Conservation (phyloP, 2,329 filamentous ascomycete species). For the Fusarium staphyleae region DNA sequence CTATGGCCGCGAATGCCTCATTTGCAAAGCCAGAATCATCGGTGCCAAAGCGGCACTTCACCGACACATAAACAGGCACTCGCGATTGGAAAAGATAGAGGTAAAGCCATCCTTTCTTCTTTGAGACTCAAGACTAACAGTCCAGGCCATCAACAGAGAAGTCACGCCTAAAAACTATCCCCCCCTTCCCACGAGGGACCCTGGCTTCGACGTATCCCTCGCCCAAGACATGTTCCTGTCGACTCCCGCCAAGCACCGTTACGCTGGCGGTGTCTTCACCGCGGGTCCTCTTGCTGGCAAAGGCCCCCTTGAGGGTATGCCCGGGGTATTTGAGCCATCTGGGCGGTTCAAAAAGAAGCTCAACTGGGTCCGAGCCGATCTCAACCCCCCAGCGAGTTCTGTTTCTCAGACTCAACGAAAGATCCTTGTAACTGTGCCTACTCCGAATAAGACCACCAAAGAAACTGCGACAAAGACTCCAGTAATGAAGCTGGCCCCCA, state of each 20-base stretch:
- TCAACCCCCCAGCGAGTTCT: neutral
- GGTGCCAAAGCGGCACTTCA: neutral
- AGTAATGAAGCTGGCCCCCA: too few species aligned
- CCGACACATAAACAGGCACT: constrained; percentile 15
- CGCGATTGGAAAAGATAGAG: constrained; percentile 9
- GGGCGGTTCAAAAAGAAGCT: constrained; percentile 12
- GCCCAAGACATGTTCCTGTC: constrained; percentile 20
- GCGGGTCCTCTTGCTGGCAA: constrained; percentile 13
- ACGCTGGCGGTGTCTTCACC: constrained; percentile 4
- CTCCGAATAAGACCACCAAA: neutral
- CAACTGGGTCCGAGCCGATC: constrained; percentile 14
- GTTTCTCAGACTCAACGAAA: neutral
- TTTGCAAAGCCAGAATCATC: constrained; percentile 11
- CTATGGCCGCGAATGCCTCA: constrained; percentile 1
- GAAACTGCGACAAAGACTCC: too few species aligned
- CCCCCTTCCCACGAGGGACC: neutral
- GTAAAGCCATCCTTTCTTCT: rapidly evolving
- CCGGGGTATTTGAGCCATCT: neutral
- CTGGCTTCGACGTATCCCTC: constrained; percentile 4
- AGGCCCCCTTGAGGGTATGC: constrained; percentile 7
- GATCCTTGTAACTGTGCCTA: neutral
- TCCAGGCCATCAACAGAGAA: constrained; percentile 2
- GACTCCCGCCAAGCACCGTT: constrained; percentile 9
- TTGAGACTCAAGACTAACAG: neutral
- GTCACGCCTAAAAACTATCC: neutral